A percentile compares a stretch with the other conserved stretches of the same genome.
Evolutionary conservation across 768 basidiomycete genomes (phyloP).

Genomic region (Chlorophyllum brunneum): DNA sequence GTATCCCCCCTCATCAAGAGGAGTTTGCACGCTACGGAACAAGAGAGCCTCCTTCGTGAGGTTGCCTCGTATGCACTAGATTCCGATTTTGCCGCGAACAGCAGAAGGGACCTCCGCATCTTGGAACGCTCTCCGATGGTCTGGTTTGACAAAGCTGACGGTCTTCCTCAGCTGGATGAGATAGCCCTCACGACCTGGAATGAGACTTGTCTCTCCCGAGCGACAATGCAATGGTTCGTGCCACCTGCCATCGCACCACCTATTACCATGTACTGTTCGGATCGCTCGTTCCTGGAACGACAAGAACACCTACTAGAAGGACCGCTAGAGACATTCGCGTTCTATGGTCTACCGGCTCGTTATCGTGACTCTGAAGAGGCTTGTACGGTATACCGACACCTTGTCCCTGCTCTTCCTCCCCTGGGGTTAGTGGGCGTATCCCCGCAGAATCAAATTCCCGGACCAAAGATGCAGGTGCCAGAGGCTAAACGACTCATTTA

Average conservation of each 20-base stretch:
- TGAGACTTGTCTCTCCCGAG: constrained; percentile 78
- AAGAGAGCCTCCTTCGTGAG: constrained; percentile 37
- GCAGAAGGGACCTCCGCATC: constrained; percentile 28
- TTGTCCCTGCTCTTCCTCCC: constrained; percentile 59
- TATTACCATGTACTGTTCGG: constrained; percentile 65
- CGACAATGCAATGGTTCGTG: constrained; percentile 78
- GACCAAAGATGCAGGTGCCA: constrained; percentile 86
- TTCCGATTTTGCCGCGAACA: constrained; percentile 43
- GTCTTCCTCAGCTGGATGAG: constrained; percentile 50
- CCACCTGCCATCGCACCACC: constrained; percentile 86
- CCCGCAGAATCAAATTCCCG: constrained; percentile 69
- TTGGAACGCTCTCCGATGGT: constrained; percentile 29
- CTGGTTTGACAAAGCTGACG: constrained; percentile 32
- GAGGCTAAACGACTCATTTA: constrained; percentile 93
- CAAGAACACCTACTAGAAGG: constrained; percentile 60
- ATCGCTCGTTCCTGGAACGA: constrained; percentile 76
- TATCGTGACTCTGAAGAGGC: constrained; percentile 56
- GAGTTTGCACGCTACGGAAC: constrained; percentile 43
- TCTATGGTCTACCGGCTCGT: constrained; percentile 81
- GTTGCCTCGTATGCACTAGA: constrained; percentile 39
- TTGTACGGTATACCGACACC: constrained; percentile 39
- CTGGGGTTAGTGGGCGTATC: constrained; percentile 67
- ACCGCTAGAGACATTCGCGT: constrained; percentile 66
- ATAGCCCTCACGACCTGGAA: constrained; percentile 64
- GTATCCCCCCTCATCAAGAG: constrained; percentile 56